phyloP scores from a whole-genome alignment of 371 early-diverging fungal genomes.

The Choanephora cucurbitarum region DNA sequence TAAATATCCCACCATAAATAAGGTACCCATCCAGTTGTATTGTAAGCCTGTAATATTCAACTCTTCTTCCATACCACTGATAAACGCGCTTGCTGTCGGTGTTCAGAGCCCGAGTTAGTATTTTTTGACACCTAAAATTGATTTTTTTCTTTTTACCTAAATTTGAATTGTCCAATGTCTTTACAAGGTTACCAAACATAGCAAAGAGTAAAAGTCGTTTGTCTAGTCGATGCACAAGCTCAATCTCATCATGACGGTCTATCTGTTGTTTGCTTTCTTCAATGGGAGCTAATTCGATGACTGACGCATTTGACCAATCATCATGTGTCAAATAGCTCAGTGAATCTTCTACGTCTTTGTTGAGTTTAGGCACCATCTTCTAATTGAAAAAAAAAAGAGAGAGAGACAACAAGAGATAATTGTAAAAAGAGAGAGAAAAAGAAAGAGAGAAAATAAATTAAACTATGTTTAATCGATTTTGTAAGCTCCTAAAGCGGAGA shows the following conservation, averaged over 20 bases:
- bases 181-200: conserved; percentile 50
- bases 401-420: not conserved
- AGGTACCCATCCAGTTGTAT: conserved; percentile 49
- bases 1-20: conserved; percentile 48
- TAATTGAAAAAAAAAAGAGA: not conserved
- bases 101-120: not conserved
- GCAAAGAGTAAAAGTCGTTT: conserved; percentile 41
- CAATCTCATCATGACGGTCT: conserved; percentile 25
- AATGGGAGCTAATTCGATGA: conserved; percentile 1
- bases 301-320: not conserved
- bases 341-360: not conserved
- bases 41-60: conserved; percentile 35
- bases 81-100: conserved; percentile 43
- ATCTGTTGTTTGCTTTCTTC: not conserved
- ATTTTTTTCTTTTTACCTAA: conserved; percentile 25
- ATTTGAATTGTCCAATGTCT: conserved; percentile 43
- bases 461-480: not conserved
- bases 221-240: conserved; percentile 36
- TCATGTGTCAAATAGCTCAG: not conserved
- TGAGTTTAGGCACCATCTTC: not conserved
- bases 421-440: not conserved
- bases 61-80: conserved; percentile 58
- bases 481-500: not conserved
- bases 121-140: not conserved
- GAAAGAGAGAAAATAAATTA: not conserved